A percentile compares a stretch with the other conserved stretches of the same genome.
phyloP scores from a whole-genome alignment of 2,329 filamentous ascomycete species.

The Tolypocladium ovalisporum region DNA sequence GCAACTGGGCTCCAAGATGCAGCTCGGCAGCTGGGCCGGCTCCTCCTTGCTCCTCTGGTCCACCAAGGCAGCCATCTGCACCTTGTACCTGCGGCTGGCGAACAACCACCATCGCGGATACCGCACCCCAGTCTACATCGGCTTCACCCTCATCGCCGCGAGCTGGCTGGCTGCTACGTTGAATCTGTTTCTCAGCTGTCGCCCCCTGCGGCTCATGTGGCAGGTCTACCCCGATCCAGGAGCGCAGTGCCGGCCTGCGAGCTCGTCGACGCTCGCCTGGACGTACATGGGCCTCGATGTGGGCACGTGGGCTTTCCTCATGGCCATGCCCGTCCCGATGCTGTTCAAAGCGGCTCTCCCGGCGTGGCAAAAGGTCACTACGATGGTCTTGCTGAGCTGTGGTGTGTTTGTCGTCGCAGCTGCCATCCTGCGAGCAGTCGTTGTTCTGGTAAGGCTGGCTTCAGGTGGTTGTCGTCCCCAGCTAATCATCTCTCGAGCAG shows the following conservation, averaged over 20 bases:
- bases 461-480: no score
- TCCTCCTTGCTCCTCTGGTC: conserved; percentile 4
- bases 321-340: not conserved
- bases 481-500: not conserved
- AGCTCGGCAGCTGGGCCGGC: conserved; percentile 4
- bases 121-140: not conserved
- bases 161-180: conserved; percentile 3
- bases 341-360: not conserved
- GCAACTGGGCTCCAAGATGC: conserved; percentile 5
- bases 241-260: conserved; percentile 2
- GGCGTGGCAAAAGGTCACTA: not conserved
- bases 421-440: conserved; percentile 1
- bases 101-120: not conserved
- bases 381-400: not conserved
- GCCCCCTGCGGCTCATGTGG: conserved; percentile 4
- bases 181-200: conserved; percentile 2
- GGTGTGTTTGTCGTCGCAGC: not conserved
- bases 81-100: not conserved
- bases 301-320: conserved; percentile 1
- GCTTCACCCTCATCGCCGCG: conserved; percentile 1
- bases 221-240: conserved; percentile 1
- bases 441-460: not conserved
- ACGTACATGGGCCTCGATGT: conserved; percentile 2
- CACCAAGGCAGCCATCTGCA: conserved; percentile 5
- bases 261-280: conserved; percentile 4